phyloP scores from a whole-genome alignment of 345 rosid species.

The Sisymbrium irio region DNA sequence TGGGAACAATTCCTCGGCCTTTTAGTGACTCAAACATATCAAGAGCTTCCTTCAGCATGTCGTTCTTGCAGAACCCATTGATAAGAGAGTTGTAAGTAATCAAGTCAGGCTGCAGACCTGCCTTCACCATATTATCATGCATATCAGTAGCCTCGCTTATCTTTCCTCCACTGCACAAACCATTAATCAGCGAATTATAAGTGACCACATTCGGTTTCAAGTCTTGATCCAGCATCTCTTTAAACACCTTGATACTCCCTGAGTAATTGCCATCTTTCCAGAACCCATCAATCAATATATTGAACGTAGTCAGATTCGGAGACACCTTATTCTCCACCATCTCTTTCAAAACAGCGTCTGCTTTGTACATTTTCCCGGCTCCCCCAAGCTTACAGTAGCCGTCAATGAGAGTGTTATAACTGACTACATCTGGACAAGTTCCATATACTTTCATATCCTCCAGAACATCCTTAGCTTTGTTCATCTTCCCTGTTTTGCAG shows the following conservation, averaged over 20 bases:
- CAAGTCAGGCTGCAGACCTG: constrained; percentile 50
- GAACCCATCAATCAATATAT: constrained; percentile 75
- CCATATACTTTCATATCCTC: constrained; percentile 72
- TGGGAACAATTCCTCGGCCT: constrained; percentile 44
- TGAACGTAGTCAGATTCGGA: constrained; percentile 60
- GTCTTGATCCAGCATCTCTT: constrained; percentile 68
- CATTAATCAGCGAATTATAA: constrained; percentile 56
- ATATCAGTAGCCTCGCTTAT: constrained; percentile 52
- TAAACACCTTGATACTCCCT: constrained; percentile 54
- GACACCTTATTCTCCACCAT: constrained; percentile 53
- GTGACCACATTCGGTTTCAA: constrained; percentile 55
- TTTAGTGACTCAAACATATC: constrained; percentile 44
- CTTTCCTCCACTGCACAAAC: constrained; percentile 50
- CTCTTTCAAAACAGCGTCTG: constrained; percentile 61
- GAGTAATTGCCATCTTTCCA: constrained; percentile 65
- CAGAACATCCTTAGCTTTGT: constrained; percentile 56
- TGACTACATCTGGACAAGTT: constrained; percentile 47
- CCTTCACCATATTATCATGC: constrained; percentile 51
- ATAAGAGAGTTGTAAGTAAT: constrained; percentile 68
- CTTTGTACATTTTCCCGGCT: constrained; percentile 72
- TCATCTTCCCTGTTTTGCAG: constrained; percentile 74
- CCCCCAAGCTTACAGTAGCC: constrained; percentile 72
- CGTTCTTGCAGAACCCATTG: constrained; percentile 67
- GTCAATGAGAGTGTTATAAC: constrained; percentile 65
- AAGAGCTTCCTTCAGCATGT: constrained; percentile 55